Conservation (phyloP, 1,284 basidiomycete species). For the Fereydounia khargensis region DNA sequence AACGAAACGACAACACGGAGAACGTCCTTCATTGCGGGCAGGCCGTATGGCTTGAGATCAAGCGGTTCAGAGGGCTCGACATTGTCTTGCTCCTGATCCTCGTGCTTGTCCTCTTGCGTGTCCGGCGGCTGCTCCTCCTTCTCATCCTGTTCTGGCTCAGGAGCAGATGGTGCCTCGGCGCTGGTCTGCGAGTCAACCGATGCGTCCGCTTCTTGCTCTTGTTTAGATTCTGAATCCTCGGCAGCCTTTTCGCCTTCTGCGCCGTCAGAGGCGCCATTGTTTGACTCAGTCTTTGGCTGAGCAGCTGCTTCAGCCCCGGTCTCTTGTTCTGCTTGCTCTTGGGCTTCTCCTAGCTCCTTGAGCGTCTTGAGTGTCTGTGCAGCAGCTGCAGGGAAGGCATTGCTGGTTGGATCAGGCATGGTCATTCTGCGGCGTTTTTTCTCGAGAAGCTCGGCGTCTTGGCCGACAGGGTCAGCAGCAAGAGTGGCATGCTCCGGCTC, state of each 20-base stretch:
- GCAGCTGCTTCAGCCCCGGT: constrained; percentile 5
- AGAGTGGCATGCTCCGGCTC: constrained; percentile 48
- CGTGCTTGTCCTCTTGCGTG: neutral
- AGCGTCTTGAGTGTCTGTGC: constrained; percentile 31
- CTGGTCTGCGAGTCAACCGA: too few relatives aligned
- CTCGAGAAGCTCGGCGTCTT: constrained; percentile 35
- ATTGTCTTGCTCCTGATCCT: neutral
- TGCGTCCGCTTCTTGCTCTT: neutral
- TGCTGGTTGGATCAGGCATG: constrained; percentile 57
- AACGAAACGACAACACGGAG: constrained; percentile 91
- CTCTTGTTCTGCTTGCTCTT: constrained; percentile 20
- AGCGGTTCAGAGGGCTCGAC: constrained; percentile 2
- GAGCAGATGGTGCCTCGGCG: neutral
- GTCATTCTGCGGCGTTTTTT: constrained; percentile 49
- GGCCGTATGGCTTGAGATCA: constrained; percentile 66
- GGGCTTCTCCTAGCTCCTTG: constrained; percentile 36
- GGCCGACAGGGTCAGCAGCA: constrained; percentile 37
- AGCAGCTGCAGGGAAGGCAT: constrained; percentile 48
- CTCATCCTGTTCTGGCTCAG: neutral
- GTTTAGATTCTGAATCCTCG: neutral
- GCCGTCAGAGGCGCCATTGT: too few relatives aligned
- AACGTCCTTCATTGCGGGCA: constrained; percentile 89
- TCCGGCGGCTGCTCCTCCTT: neutral
- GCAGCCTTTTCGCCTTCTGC: constrained; percentile 1
- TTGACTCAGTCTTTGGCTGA: too few relatives aligned